A percentile compares a stretch with the other conserved stretches of the same genome.
Conservation (phyloP, 176 grass and related monocot species). For the Lolium multiflorum region DNA sequence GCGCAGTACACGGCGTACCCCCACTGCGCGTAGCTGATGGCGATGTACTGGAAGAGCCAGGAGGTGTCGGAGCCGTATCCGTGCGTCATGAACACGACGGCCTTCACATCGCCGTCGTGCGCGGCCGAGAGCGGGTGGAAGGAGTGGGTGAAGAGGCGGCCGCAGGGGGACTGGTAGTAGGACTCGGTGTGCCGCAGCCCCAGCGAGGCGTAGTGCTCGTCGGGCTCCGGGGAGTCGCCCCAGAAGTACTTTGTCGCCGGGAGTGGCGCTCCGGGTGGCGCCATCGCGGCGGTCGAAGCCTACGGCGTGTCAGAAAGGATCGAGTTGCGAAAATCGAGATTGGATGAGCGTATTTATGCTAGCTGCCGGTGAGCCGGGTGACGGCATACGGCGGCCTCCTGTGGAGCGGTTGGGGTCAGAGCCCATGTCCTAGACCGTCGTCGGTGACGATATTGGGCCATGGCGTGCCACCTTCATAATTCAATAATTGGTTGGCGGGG, state of each 20-base stretch:
- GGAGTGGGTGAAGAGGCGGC: constrained; percentile 74
- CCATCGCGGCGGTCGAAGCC: background rate
- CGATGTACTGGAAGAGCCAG: constrained; percentile 73
- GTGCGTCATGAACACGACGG: constrained; percentile 62
- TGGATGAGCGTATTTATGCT: background rate
- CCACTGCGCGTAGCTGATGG: constrained; percentile 65
- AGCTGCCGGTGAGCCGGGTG: background rate
- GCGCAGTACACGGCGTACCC: constrained; percentile 77
- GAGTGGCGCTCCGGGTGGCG: background rate
- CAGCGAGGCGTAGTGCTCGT: constrained; percentile 66
- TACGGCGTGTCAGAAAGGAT: background rate
- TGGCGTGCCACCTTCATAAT: no score
- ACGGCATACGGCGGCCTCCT: no score
- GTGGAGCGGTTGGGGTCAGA: no score
- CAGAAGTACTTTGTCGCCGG: constrained; percentile 58
- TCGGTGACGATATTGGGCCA: no score
- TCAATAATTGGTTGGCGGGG: no score
- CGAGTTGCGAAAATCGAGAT: background rate
- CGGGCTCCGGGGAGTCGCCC: constrained; percentile 62
- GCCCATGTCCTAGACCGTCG: no score
- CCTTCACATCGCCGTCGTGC: constrained; percentile 52
- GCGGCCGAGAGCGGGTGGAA: constrained; percentile 60
- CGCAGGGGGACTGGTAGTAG: constrained; percentile 59
- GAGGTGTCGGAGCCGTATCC: constrained; percentile 75
- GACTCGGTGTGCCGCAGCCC: constrained; percentile 59